Evolutionary conservation across 495 filamentous ascomycete species (phyloP).

Genomic region (Penicillium diatomitis): DNA sequence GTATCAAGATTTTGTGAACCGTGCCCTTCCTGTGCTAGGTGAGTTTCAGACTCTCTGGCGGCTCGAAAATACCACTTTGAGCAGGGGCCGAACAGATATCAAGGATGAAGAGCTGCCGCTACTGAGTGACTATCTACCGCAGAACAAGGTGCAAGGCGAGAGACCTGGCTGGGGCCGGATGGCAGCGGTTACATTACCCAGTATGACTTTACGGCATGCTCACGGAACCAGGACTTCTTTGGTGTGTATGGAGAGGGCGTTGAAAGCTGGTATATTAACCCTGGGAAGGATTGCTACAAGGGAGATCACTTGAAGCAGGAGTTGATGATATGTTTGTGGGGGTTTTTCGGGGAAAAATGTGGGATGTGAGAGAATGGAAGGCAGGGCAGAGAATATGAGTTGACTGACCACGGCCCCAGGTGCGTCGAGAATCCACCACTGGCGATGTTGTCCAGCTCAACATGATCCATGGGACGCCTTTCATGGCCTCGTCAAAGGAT

Average conservation of each 20-base stretch:
- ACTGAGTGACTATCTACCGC: not conserved
- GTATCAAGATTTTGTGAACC: conserved; percentile 3
- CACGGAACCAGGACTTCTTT: not conserved
- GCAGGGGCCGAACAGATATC: conserved; percentile 1
- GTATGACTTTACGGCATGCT: conserved; percentile 3
- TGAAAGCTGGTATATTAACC: conserved; percentile 1
- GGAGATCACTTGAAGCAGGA: conserved; percentile 1
- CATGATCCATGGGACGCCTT: conserved; percentile 2
- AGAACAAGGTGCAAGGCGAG: conserved; percentile 1
- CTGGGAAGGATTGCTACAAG: conserved; percentile 1
- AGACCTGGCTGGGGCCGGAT: conserved; percentile 1
- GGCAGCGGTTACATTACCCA: conserved; percentile 2
- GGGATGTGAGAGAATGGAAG: not conserved
- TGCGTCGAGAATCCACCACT: conserved; percentile 1
- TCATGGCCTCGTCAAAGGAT: not conserved
- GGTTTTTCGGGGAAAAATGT: not conserved
- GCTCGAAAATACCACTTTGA: not conserved
- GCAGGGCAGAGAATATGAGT: no score
- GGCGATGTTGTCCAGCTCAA: conserved; percentile 2
- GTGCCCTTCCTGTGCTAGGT: not conserved
- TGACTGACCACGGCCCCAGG: not conserved
- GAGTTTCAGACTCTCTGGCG: conserved; percentile 1
- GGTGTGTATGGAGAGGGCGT: conserved; percentile 2
- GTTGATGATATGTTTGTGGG: not conserved
- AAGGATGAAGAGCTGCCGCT: not conserved